These are phyloP conservation scores for Margaritispora aquatica DNA, from an alignment of 495 filamentous ascomycete genomes.

Conservation along the genomic window DNA sequence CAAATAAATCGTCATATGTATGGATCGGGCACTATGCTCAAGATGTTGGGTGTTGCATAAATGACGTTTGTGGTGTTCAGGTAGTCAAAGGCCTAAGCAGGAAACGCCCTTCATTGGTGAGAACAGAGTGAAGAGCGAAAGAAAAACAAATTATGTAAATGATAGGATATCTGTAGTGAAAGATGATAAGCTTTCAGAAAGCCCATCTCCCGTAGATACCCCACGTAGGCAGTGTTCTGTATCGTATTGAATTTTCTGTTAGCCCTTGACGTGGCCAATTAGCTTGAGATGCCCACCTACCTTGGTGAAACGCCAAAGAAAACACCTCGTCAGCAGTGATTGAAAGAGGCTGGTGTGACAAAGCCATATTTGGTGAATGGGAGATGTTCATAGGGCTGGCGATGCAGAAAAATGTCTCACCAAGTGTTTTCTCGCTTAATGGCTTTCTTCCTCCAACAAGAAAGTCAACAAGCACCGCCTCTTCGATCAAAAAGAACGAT, in stretches of 20 bases:
- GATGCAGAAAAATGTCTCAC: neutral
- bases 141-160: no score
- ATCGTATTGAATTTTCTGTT: neutral
- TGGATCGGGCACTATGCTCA: no score
- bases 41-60: no score
- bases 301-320: neutral
- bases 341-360: neutral
- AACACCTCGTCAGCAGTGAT: slow-evolving; percentile 1
- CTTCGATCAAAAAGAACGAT: neutral
- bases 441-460: slow-evolving; percentile 2
- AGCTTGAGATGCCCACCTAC: neutral
- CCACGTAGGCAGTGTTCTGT: neutral
- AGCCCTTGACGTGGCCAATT: neutral
- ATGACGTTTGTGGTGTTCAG: no score
- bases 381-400: neutral
- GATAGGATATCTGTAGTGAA: no score
- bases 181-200: slow-evolving; percentile 1
- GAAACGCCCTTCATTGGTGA: neutral
- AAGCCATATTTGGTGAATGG: neutral
- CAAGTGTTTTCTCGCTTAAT: neutral
- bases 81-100: no score
- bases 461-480: neutral
- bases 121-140: neutral
- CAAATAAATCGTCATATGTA: no score
- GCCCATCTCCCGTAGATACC: neutral